Evolutionary conservation across 352 stramenopile species (phyloP), one percentile per base, ranked within the genome.

Genomic region (Aphanomyces stellatus): DNA sequence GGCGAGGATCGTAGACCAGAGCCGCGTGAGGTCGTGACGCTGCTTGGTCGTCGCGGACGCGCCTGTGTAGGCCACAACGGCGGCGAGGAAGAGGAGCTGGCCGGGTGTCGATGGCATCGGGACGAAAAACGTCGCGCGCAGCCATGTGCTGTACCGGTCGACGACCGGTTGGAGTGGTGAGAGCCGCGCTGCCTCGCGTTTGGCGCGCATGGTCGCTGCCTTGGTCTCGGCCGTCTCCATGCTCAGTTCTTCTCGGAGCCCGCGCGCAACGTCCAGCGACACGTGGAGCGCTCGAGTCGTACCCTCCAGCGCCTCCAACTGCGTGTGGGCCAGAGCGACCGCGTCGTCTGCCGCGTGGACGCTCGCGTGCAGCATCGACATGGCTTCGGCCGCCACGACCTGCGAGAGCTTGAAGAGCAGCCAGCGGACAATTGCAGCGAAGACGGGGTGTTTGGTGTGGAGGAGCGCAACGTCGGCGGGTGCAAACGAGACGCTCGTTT

Each of bases 101-200:
- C 37, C 30, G 5, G 33, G 48, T 22, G 30, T 46, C 33, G 30
- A 25, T 8, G 48, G 22, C 19, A 25, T 43, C 5, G 31, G 60
- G 6, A 31, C 60, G 25, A 55, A 59, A 41, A 49, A 67, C 60
- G 40, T 67, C 34, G 40, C 13, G 2, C 46, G 60, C 30, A 67
- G 22, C 15, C 48, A 46, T 5, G 41, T 31, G 5, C 24, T 2
- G 24, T 57, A 57, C 34, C 8, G 34, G 33, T 55, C 46, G 33
- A 67, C 2, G 27, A 57, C 30, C 49, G 49, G 33, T n/a, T 57
- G 49, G 13, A 57, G 49, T 30, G 49, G 49, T 34, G 10, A 17
- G 13, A 57, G n/a, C 11, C 49, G 49, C 8, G 22, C 13, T 19
- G 27, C 13, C 7, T 57, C 49, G 30, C 27, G n/a, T 30, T 57